Evolutionary conservation across 2,329 filamentous ascomycete genomes (phyloP).

Genomic region (Alternaria sp.): DNA sequence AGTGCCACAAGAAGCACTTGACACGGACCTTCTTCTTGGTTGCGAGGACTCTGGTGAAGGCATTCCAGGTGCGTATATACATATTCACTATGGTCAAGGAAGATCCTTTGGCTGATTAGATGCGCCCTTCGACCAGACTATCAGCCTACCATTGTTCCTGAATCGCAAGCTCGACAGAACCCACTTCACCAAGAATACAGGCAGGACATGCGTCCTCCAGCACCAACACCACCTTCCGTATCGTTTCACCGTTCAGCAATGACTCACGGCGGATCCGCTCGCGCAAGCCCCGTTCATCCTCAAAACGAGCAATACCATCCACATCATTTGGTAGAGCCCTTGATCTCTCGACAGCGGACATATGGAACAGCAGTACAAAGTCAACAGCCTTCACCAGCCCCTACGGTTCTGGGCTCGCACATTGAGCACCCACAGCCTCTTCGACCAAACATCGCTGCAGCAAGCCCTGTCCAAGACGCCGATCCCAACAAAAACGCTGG

Average conservation of each 20-base stretch:
- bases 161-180: background rate
- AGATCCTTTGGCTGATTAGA: background rate
- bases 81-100: background rate
- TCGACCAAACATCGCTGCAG: background rate
- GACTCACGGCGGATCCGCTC: background rate
- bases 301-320: background rate
- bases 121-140: background rate
- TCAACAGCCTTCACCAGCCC: background rate
- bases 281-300: background rate
- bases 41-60: constrained; percentile 4
- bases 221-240: background rate
- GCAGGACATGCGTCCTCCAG: background rate
- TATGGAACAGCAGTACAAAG: background rate
- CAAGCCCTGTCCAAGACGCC: background rate
- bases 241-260: constrained; percentile 7
- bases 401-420: background rate
- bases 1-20: background rate
- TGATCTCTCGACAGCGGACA: background rate
- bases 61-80: constrained; percentile 5
- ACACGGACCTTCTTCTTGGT: constrained; percentile 11
- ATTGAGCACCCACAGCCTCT: background rate
- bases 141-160: background rate
- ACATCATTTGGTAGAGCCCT: background rate
- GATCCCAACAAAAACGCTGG: background rate
- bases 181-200: background rate